phyloP scores from a whole-genome alignment of 2,329 filamentous ascomycete species.

The Basipetospora chlamydospora region DNA sequence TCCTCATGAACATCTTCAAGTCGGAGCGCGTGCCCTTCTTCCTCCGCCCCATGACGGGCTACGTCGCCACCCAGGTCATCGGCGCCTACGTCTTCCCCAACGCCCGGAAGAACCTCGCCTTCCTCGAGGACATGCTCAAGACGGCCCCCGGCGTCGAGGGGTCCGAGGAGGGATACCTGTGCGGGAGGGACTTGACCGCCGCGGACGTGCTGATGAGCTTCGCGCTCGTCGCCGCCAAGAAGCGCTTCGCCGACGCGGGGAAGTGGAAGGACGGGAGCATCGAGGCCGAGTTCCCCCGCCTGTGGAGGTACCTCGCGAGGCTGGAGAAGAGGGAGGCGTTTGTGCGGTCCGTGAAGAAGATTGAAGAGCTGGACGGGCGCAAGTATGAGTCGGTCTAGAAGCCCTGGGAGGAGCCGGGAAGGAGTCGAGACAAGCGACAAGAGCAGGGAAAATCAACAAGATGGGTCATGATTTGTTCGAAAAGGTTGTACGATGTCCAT shows the following conservation, averaged over 20 bases:
- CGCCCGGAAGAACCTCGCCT: slow-evolving; percentile 29
- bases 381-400: neutral
- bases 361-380: slow-evolving; percentile 4
- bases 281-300: slow-evolving; percentile 24
- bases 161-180: slow-evolving; percentile 29
- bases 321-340: slow-evolving; percentile 19
- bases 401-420: neutral
- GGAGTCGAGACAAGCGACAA: too few relatives aligned
- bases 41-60: slow-evolving; percentile 33
- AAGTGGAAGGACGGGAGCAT: slow-evolving; percentile 26
- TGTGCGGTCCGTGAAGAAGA: slow-evolving; percentile 3
- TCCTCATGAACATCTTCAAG: slow-evolving; percentile 38
- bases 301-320: slow-evolving; percentile 30
- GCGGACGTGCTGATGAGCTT: slow-evolving; percentile 41
- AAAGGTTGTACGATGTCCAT: too few relatives aligned
- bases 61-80: slow-evolving; percentile 25
- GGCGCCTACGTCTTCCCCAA: slow-evolving; percentile 21
- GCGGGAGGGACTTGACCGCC: slow-evolving; percentile 31
- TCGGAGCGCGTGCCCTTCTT: slow-evolving; percentile 33
- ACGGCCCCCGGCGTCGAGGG: slow-evolving; percentile 19
- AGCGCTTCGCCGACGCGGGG: slow-evolving; percentile 24
- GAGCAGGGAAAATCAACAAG: too few relatives aligned
- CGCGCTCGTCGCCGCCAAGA: slow-evolving; percentile 29
- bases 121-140: slow-evolving; percentile 34
- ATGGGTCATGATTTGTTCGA: too few relatives aligned